A percentile compares a stretch with the other conserved stretches of the same genome.
These are phyloP conservation scores for Solanum sejunctum DNA, from an alignment of 257 asterid species.

Conservation along the genomic window DNA sequence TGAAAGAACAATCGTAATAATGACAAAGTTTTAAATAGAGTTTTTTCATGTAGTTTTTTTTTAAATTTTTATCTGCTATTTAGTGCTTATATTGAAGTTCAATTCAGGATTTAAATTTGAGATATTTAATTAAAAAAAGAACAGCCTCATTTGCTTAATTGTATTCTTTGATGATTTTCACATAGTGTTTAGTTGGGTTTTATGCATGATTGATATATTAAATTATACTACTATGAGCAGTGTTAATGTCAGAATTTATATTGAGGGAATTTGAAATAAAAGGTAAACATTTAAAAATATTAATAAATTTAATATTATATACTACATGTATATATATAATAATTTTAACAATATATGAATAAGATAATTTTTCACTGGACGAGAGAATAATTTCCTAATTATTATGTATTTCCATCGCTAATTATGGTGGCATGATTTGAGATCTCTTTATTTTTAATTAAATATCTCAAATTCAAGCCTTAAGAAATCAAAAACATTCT, in stretches of 20 bases:
- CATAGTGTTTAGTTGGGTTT: background rate
- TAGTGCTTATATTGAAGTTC: no score
- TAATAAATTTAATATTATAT: no score
- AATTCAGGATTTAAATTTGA: accelerated
- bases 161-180: background rate
- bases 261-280: accelerated
- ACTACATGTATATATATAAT: no score
- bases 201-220: background rate
- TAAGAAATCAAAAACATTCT: no score
- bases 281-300: no score
- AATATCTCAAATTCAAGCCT: accelerated
- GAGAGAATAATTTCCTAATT: no score
- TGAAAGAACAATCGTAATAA: background rate
- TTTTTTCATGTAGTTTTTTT: background rate
- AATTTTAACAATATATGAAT: no score
- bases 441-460: background rate
- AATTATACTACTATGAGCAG: background rate
- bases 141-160: accelerated
- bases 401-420: no score
- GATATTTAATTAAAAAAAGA: accelerated
- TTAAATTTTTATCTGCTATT: no score
- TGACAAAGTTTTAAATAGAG: background rate
- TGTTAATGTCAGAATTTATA: no score
- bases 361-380: no score
- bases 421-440: background rate